Conservation (phyloP, 2,329 filamentous ascomycete genomes). For the Xylariaceae sp. region DNA sequence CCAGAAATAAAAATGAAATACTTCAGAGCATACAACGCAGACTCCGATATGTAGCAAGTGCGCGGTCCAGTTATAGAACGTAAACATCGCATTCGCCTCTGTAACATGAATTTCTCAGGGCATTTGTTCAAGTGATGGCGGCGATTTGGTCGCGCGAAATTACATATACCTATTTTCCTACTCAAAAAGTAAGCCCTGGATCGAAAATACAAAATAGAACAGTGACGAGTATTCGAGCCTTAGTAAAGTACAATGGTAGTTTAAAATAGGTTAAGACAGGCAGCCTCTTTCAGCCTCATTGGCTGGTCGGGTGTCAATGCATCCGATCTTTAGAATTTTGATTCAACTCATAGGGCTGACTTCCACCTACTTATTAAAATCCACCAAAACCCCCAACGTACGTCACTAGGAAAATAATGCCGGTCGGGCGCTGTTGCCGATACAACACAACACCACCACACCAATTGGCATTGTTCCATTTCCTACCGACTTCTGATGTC, state of each 20-base stretch:
- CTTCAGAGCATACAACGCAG: constrained; percentile 22
- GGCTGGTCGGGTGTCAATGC: constrained; percentile 14
- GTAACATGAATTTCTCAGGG: too few species aligned
- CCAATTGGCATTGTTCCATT: not conserved
- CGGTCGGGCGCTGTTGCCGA: too few species aligned
- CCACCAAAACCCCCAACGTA: constrained; percentile 15
- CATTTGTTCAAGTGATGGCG: too few species aligned
- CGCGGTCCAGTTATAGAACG: not conserved
- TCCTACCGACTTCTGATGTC: not conserved
- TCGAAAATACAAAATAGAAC: too few species aligned
- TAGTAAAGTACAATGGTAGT: too few species aligned
- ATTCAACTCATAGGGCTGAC: constrained; percentile 26
- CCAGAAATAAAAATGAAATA: constrained; percentile 39
- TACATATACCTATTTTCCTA: too few species aligned
- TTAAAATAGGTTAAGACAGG: not conserved
- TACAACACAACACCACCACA: too few species aligned
- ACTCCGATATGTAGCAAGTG: not conserved
- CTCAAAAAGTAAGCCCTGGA: too few species aligned
- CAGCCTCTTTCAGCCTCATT: constrained; percentile 28
- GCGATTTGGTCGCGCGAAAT: too few species aligned
- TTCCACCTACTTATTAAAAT: constrained; percentile 1
- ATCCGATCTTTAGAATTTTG: constrained; percentile 18
- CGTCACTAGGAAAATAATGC: constrained; percentile 13
- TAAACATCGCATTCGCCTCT: not conserved
- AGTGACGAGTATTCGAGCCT: too few species aligned